phyloP scores from a whole-genome alignment of 225 moss, liverwort and hornwort species.

The Physcomitrium patens region DNA sequence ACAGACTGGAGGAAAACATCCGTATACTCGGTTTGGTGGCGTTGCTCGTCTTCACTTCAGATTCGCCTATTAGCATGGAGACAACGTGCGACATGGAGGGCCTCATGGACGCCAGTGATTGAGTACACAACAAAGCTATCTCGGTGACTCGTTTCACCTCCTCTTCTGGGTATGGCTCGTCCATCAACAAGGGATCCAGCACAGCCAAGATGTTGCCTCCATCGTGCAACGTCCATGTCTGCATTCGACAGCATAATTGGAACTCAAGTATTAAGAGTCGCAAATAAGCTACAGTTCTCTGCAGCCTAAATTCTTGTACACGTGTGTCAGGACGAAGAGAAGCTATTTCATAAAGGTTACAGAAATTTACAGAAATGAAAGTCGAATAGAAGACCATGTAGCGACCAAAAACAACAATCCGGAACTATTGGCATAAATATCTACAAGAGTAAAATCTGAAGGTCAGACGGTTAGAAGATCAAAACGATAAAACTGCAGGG shows the following conservation, averaged over 20 bases:
- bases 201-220: slow-evolving; percentile 33
- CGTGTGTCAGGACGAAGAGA: no score
- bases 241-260: slow-evolving; percentile 3
- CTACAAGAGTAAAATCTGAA: no score
- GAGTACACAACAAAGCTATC: slow-evolving; percentile 46
- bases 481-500: no score
- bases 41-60: slow-evolving; percentile 21
- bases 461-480: no score
- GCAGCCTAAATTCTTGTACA: no score
- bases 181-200: slow-evolving; percentile 38
- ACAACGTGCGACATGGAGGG: slow-evolving; percentile 47
- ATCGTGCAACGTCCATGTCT: slow-evolving; percentile 50
- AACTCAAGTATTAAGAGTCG: slow-evolving; percentile 20
- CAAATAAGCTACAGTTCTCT: background rate
- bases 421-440: no score
- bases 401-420: no score
- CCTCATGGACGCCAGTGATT: slow-evolving; percentile 34
- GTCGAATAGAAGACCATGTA: no score
- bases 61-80: slow-evolving; percentile 41
- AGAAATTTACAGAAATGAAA: no score
- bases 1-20: slow-evolving; percentile 18
- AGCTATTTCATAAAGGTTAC: no score
- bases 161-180: slow-evolving; percentile 22
- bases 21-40: slow-evolving; percentile 32
- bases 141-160: slow-evolving; percentile 40